phyloP scores from a whole-genome alignment of 352 stramenopile species.

The Globisporangium heterothallicum region DNA sequence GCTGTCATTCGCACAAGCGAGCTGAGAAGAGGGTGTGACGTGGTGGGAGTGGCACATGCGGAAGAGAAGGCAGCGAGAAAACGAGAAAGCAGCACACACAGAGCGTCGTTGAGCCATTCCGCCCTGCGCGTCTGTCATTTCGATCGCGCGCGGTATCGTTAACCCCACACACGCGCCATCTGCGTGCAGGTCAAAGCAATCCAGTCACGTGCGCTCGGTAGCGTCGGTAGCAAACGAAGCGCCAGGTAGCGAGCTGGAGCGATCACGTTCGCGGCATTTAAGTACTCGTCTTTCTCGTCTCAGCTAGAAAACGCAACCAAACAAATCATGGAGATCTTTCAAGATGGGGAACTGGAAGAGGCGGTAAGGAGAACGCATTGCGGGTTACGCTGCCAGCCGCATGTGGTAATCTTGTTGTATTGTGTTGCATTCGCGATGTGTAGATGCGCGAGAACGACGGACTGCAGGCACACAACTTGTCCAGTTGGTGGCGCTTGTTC shows the following conservation, averaged over 20 bases:
- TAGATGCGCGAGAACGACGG: constrained; percentile 55
- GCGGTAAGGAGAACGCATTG: constrained; percentile 32
- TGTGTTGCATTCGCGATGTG: not conserved
- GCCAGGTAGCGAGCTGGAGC: no score
- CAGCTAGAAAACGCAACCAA: not conserved
- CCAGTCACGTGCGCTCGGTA: no score
- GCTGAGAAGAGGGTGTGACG: not conserved
- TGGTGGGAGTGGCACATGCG: constrained; percentile 3
- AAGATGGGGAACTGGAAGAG: constrained; percentile 68
- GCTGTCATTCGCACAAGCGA: not conserved
- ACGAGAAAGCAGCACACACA: not conserved
- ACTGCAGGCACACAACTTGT: constrained; percentile 42
- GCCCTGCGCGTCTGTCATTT: no score
- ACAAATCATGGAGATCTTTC: constrained; percentile 69
- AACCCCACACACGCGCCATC: no score
- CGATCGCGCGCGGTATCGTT: no score
- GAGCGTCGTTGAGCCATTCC: not conserved
- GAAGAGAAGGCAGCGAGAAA: not conserved
- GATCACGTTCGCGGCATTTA: no score
- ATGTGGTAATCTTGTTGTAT: not conserved
- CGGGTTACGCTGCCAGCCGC: constrained; percentile 6
- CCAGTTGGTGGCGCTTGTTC: constrained; percentile 70
- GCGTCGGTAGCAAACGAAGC: no score
- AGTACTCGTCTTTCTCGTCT: no score
- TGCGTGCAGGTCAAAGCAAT: no score